These are phyloP conservation scores for Eutrema yunnanense DNA, from an alignment of 345 rosid species.

Conservation along the genomic window DNA sequence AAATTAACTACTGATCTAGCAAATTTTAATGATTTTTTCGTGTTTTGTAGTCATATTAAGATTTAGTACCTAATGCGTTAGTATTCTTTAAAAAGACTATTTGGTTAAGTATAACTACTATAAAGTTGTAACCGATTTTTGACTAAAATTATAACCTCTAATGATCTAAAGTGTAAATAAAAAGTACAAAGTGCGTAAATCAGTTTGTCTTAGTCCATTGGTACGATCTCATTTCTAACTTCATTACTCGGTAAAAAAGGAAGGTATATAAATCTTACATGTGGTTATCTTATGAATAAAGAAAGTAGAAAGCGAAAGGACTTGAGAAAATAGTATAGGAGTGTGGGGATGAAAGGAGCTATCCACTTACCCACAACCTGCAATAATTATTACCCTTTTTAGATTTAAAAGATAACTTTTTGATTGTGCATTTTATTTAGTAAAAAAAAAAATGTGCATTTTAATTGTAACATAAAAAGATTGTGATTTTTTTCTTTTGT, in stretches of 20 bases:
- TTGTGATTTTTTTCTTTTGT: background rate
- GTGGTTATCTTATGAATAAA: slow-evolving; percentile 5
- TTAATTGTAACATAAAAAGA: background rate
- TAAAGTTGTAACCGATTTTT: background rate
- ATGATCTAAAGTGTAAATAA: background rate
- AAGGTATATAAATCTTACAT: background rate
- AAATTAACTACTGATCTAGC: too few relatives aligned
- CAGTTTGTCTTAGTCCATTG: background rate
- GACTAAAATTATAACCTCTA: background rate
- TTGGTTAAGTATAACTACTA: background rate
- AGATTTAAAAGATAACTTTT: slow-evolving; percentile 11
- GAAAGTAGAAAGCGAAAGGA: slow-evolving; percentile 26
- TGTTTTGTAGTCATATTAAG: too few relatives aligned
- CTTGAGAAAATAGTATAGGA: background rate
- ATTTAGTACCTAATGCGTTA: too few relatives aligned
- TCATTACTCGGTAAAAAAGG: background rate
- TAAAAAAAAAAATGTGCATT: background rate
- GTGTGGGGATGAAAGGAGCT: slow-evolving; percentile 21
- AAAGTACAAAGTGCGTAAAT: background rate
- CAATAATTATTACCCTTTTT: slow-evolving; percentile 24
- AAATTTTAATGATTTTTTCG: too few relatives aligned
- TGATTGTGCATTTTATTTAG: background rate
- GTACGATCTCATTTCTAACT: background rate
- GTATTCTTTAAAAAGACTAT: too few relatives aligned
- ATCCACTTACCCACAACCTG: slow-evolving; percentile 25